Evolutionary conservation across 2,329 filamentous ascomycete species (phyloP).

Genomic region (Colletotrichum gloeosporioides): DNA sequence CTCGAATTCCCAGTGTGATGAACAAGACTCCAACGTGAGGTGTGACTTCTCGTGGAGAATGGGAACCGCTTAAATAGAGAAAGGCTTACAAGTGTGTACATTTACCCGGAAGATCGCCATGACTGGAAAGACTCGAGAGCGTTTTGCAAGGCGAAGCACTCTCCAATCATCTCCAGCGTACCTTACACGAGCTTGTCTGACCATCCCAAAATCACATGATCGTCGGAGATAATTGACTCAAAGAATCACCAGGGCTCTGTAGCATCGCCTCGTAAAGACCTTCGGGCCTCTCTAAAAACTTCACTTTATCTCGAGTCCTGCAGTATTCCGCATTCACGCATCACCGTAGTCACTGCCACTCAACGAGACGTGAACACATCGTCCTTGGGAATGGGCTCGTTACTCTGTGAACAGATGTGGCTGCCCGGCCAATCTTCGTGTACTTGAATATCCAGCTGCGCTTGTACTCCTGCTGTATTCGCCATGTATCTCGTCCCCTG

Average conservation of each 20-base stretch:
- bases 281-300: not conserved
- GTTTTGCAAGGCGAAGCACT: too few species aligned
- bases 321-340: not conserved
- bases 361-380: not conserved
- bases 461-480: not conserved
- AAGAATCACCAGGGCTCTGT: not conserved
- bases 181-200: not conserved
- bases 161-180: not conserved
- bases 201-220: not conserved
- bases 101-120: not conserved
- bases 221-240: not conserved
- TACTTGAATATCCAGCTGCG: not conserved
- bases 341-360: not conserved
- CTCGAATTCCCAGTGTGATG: not conserved
- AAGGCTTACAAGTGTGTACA: not conserved
- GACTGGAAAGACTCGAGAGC: not conserved
- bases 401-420: not conserved
- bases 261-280: rapidly evolving
- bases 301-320: not conserved
- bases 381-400: not conserved
- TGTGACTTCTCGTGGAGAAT: too few species aligned
- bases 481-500: not conserved
- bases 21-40: not conserved
- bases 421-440: not conserved
- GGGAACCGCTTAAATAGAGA: not conserved